Conservation (phyloP, 768 basidiomycete genomes). For the Amanita pseudoporphyria region DNA sequence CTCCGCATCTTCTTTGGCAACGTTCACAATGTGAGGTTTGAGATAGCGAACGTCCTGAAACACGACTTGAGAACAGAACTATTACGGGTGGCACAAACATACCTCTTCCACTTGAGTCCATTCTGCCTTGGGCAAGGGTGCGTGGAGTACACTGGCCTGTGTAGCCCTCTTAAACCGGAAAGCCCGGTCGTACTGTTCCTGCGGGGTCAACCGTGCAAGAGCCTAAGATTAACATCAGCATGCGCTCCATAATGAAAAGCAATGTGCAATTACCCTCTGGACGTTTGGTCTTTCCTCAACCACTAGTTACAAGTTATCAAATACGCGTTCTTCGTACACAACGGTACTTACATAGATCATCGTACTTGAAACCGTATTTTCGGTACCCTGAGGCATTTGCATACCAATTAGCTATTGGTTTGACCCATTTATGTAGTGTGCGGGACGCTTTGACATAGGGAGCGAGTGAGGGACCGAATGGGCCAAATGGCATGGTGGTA, state of each 20-base stretch:
- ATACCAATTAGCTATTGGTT: constrained; percentile 79
- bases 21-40: constrained; percentile 61
- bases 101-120: constrained; percentile 77
- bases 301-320: constrained; percentile 31
- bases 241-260: neutral
- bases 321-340: constrained; percentile 7
- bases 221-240: constrained; percentile 43
- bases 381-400: constrained; percentile 76
- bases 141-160: constrained; percentile 73
- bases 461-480: constrained; percentile 69
- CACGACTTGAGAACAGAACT: constrained; percentile 5
- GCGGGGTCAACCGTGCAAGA: constrained; percentile 65
- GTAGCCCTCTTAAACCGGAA: constrained; percentile 82
- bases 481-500: constrained; percentile 38
- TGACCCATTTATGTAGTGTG: constrained; percentile 56
- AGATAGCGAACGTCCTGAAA: constrained; percentile 86
- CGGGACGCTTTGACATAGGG: constrained; percentile 63
- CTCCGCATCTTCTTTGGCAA: constrained; percentile 70
- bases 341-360: constrained; percentile 75
- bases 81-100: constrained; percentile 9
- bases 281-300: constrained; percentile 72
- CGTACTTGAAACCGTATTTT: constrained; percentile 82
- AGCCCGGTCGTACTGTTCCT: constrained; percentile 82
- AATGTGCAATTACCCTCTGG: constrained; percentile 51
- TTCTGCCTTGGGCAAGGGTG: constrained; percentile 68